A percentile compares a stretch with the other conserved stretches of the same genome.
These are phyloP conservation scores for Myriangium duriaei DNA, from an alignment of 2,329 filamentous ascomycete species.

Conservation along the genomic window DNA sequence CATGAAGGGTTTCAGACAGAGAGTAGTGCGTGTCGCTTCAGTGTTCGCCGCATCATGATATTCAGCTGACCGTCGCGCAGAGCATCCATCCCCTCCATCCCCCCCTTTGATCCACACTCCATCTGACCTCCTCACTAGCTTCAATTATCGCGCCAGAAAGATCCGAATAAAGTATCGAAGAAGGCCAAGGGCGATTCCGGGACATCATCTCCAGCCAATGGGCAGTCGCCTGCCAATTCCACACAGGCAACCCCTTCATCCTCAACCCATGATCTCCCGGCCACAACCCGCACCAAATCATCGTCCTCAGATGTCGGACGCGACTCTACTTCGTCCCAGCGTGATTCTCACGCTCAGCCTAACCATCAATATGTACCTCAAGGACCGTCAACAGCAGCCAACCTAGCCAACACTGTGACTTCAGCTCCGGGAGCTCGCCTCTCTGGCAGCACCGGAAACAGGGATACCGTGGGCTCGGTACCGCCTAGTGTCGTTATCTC, in stretches of 20 bases:
- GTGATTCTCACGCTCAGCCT: conserved; percentile 2
- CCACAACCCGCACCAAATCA: conserved; percentile 75
- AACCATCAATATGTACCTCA: conserved; percentile 7
- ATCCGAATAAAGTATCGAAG: conserved; percentile 59
- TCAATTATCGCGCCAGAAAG: conserved; percentile 40
- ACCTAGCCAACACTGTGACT: background rate
- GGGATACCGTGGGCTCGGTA: conserved; percentile 12
- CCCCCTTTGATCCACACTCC: conserved; percentile 15
- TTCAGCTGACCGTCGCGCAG: conserved; percentile 7
- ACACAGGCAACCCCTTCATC: conserved; percentile 69
- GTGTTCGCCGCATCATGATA: conserved; percentile 4
- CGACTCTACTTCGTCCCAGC: conserved; percentile 36
- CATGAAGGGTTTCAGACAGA: conserved; percentile 97
- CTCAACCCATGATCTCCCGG: conserved; percentile 66
- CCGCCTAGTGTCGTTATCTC: conserved; percentile 82
- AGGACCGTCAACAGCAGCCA: background rate
- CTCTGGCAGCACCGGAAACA: conserved; percentile 10
- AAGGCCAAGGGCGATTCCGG: conserved; percentile 48
- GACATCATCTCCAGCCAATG: conserved; percentile 58
- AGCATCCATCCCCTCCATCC: conserved; percentile 13
- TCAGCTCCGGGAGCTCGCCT: conserved; percentile 16
- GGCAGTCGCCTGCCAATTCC: conserved; percentile 47
- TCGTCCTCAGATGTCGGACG: conserved; percentile 36
- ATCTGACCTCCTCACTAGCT: conserved; percentile 11
- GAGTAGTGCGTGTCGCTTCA: conserved; percentile 61